phyloP scores from a whole-genome alignment of 2,329 filamentous ascomycete genomes.

The Fusarium buxicola region DNA sequence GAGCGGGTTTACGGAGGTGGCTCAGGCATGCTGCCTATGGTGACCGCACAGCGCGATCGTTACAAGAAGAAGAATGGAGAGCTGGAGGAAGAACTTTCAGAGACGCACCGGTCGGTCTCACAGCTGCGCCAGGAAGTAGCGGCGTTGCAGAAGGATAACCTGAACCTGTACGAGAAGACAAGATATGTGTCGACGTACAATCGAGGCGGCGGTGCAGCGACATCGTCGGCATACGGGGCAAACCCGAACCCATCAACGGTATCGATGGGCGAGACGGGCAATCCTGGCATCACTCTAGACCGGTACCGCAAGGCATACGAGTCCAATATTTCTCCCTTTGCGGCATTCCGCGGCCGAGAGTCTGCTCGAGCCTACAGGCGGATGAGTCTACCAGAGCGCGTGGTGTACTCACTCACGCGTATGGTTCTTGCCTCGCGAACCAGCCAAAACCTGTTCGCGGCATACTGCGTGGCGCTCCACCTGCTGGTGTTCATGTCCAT shows the following conservation, averaged over 20 bases:
- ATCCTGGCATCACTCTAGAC: slow-evolving; percentile 77
- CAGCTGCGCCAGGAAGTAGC: slow-evolving; percentile 91
- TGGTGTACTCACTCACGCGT: slow-evolving; percentile 89
- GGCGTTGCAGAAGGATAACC: slow-evolving; percentile 93
- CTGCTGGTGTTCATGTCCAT: slow-evolving; percentile 87
- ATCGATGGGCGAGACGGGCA: slow-evolving; percentile 65
- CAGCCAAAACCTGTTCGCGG: slow-evolving; percentile 93
- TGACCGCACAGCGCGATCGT: slow-evolving; percentile 95
- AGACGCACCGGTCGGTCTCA: slow-evolving; percentile 83
- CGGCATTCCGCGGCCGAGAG: slow-evolving; percentile 94
- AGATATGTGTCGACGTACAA: slow-evolving; percentile 96
- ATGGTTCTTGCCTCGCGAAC: slow-evolving; percentile 91
- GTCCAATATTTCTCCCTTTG: slow-evolving; percentile 94
- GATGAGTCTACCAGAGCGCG: slow-evolving; percentile 91
- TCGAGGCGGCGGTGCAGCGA: slow-evolving; percentile 70
- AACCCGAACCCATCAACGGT: slow-evolving; percentile 83
- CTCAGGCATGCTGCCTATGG: slow-evolving; percentile 95
- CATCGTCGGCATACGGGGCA: slow-evolving; percentile 73
- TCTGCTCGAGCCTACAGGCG: slow-evolving; percentile 89
- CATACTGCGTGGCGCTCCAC: slow-evolving; percentile 90
- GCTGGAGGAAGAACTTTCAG: slow-evolving; percentile 89
- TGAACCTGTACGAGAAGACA: slow-evolving; percentile 97
- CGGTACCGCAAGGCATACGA: slow-evolving; percentile 94
- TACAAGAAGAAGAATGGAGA: slow-evolving; percentile 97
- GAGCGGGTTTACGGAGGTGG: slow-evolving; percentile 77